A percentile compares a stretch with the other conserved stretches of the same genome.
phyloP scores from a whole-genome alignment of 2,329 filamentous ascomycete species.

The Madurella mycetomatis region DNA sequence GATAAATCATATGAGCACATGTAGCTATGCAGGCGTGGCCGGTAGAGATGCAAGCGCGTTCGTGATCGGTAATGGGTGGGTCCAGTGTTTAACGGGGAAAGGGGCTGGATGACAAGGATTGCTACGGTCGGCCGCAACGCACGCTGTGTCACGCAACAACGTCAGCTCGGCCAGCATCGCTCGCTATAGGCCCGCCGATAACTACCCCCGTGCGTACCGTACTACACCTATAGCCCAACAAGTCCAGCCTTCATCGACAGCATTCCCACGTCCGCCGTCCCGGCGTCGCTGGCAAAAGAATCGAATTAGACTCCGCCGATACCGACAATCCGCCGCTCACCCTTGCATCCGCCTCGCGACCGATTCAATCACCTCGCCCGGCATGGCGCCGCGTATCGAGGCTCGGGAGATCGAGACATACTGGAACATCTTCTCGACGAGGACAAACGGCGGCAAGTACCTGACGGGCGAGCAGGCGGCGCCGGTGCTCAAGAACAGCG shows the following conservation, averaged over 20 bases:
- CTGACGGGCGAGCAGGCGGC: conserved; percentile 59
- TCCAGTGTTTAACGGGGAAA: neutral
- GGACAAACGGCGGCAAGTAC: conserved; percentile 56
- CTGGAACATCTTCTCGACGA: conserved; percentile 60
- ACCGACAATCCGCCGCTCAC: neutral
- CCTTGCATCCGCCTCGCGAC: neutral
- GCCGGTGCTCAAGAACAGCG: conserved; percentile 60
- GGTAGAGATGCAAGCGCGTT: neutral
- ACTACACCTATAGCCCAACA: too few relatives aligned
- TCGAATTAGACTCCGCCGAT: neutral
- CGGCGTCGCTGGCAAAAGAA: too few relatives aligned
- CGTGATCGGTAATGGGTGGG: neutral
- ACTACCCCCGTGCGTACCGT: too few relatives aligned
- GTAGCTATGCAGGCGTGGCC: too few relatives aligned
- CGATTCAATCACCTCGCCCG: neutral
- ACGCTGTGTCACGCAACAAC: neutral
- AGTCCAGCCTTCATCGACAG: neutral
- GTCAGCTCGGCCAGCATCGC: neutral
- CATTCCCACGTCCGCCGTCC: neutral
- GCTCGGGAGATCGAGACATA: conserved; percentile 60
- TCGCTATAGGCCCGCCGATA: neutral
- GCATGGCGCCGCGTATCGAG: conserved; percentile 52
- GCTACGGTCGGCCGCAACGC: neutral
- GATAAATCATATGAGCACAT: too few relatives aligned
- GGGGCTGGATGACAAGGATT: neutral